A percentile compares a stretch with the other conserved stretches of the same genome.
phyloP scores from a whole-genome alignment of 2,329 filamentous ascomycete genomes.

The Aspergillus pseudoviridinutans region DNA sequence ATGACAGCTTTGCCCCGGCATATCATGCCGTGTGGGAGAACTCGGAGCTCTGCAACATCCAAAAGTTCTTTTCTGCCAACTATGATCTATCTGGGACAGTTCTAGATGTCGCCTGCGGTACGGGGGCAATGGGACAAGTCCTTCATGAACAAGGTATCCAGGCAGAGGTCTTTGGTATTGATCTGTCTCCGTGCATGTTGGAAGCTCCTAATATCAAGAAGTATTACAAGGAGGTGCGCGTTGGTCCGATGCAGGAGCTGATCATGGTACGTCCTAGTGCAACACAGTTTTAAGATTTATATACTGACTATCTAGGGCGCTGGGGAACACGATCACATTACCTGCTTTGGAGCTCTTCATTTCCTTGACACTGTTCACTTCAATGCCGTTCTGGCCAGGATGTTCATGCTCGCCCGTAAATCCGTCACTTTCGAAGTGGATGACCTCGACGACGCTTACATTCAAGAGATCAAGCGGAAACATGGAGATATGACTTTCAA shows the following conservation, averaged over 20 bases:
- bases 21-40: background rate
- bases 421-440: constrained; percentile 5
- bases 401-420: constrained; percentile 10
- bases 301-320: background rate
- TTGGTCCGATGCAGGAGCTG: constrained; percentile 7
- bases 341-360: constrained; percentile 5
- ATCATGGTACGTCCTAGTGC: constrained; percentile 1
- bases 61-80: background rate
- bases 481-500: background rate
- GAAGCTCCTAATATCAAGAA: background rate
- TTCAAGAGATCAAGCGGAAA: background rate
- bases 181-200: constrained; percentile 1
- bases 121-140: background rate
- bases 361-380: constrained; percentile 3
- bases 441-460: constrained; percentile 1
- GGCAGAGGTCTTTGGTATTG: background rate
- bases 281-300: background rate
- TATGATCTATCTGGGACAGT: constrained; percentile 2
- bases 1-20: background rate
- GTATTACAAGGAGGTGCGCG: background rate
- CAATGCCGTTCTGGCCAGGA: constrained; percentile 5
- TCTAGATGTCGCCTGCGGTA: constrained; percentile 3
- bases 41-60: background rate
- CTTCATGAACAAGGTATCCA: background rate
- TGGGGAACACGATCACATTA: constrained; percentile 4